phyloP scores from a whole-genome alignment of 1,284 basidiomycete genomes.

The Tylopilus sp. region DNA sequence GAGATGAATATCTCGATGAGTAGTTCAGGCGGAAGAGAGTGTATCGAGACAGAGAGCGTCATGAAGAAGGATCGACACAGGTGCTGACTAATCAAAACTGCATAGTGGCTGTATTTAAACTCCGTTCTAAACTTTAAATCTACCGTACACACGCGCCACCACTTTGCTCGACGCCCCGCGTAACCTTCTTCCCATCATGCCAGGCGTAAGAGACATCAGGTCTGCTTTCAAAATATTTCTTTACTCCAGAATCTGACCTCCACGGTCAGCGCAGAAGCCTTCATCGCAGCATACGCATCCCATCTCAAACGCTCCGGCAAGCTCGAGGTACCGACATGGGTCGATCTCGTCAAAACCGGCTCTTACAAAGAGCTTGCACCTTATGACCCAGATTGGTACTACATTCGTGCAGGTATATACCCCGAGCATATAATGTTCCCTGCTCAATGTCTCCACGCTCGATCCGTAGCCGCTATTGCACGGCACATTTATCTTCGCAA shows the following conservation, averaged over 20 bases:
- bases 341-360: conserved; percentile 98
- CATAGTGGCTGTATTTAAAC: conserved; percentile 42
- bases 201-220: conserved; percentile 91
- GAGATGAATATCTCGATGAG: conserved; percentile 58
- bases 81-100: conserved; percentile 43
- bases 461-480: conserved; percentile 80
- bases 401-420: conserved; percentile 85
- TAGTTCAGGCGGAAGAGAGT: conserved; percentile 54
- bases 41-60: conserved; percentile 15
- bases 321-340: conserved; percentile 99
- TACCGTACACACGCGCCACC: conserved; percentile 33
- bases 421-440: conserved; percentile 25
- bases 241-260: neutral
- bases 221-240: conserved; percentile 36
- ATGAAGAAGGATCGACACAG: too few relatives aligned
- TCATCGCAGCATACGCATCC: conserved; percentile 89
- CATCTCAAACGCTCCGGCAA: conserved; percentile 96
- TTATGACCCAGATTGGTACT: conserved; percentile 99
- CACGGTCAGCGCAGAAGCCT: conserved; percentile 72
- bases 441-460: neutral
- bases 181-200: conserved; percentile 59
- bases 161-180: conserved; percentile 42
- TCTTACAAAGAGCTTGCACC: conserved; percentile 97
- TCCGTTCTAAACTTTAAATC: conserved; percentile 37
- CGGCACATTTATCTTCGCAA: conserved; percentile 99